phyloP scores from a whole-genome alignment of 306 rosid genomes.

The Dalbergia oliveri region DNA sequence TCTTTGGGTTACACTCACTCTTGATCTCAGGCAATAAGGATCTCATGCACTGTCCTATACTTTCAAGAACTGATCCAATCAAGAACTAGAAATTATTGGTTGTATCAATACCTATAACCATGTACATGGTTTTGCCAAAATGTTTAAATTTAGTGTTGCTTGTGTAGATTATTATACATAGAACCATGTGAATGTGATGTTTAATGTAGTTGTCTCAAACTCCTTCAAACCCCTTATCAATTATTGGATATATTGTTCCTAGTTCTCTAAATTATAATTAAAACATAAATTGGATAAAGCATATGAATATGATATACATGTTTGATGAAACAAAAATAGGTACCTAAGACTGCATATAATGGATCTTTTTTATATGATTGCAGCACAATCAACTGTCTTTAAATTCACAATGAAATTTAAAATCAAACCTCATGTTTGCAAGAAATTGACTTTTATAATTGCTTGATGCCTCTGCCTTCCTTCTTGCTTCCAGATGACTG shows the following conservation, averaged over 20 bases:
- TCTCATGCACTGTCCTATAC: too few species aligned
- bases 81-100: too few species aligned
- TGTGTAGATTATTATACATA: too few species aligned
- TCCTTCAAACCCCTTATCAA: not conserved
- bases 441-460: constrained; percentile 98
- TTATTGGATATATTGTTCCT: constrained; percentile 1
- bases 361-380: not conserved
- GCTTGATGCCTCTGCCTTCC: constrained; percentile 97
- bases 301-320: not conserved
- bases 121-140: too few species aligned
- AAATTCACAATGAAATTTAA: constrained; percentile 10
- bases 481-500: constrained; percentile 95
- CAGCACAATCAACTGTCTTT: not conserved
- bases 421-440: constrained; percentile 92
- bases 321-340: not conserved
- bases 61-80: too few species aligned
- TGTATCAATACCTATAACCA: too few species aligned
- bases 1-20: too few species aligned
- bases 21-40: too few species aligned
- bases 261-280: constrained; percentile 10
- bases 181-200: too few species aligned
- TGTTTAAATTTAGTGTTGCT: too few species aligned
- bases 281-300: constrained; percentile 19
- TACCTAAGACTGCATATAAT: not conserved
- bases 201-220: not conserved